Conservation (phyloP, 192 early-diverging fungal species). For the Gryganskiella cystojenkinii region DNA sequence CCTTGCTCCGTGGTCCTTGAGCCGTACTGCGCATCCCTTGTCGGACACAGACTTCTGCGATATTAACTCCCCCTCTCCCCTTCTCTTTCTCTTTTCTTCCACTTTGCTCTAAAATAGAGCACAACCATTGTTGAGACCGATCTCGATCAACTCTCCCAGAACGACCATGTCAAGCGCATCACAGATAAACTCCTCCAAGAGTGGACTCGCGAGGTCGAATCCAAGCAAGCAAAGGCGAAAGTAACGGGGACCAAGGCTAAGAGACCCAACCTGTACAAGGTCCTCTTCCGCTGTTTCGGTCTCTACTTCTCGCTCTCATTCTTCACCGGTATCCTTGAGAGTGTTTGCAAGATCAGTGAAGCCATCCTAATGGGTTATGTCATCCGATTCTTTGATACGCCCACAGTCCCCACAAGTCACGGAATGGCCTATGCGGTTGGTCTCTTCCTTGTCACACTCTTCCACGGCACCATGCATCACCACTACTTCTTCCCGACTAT, state of each 20-base stretch:
- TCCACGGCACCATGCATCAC: constrained; percentile 55
- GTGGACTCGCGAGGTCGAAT: constrained; percentile 42
- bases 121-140: constrained; percentile 46
- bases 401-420: constrained; percentile 7
- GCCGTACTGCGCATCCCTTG: too few relatives aligned
- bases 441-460: constrained; percentile 47
- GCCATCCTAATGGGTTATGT: constrained; percentile 55
- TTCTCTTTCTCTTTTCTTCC: background rate
- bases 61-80: background rate
- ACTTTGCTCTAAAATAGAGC: background rate
- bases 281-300: constrained; percentile 44
- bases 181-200: constrained; percentile 32
- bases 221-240: constrained; percentile 18
- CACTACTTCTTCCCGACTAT: constrained; percentile 55
- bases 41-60: too few relatives aligned
- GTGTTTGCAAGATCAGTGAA: constrained; percentile 54
- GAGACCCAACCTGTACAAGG: constrained; percentile 35
- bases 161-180: constrained; percentile 43
- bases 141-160: constrained; percentile 38
- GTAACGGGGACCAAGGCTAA: constrained; percentile 17
- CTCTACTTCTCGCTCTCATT: constrained; percentile 37
- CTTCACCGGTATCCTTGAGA: constrained; percentile 40
- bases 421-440: constrained; percentile 51
- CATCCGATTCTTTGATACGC: constrained; percentile 48
- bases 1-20: background rate